A percentile compares a stretch with the other conserved stretches of the same genome.
Evolutionary conservation across 129 eudicot species (phyloP).

Genomic region (Flaveria bidentis): DNA sequence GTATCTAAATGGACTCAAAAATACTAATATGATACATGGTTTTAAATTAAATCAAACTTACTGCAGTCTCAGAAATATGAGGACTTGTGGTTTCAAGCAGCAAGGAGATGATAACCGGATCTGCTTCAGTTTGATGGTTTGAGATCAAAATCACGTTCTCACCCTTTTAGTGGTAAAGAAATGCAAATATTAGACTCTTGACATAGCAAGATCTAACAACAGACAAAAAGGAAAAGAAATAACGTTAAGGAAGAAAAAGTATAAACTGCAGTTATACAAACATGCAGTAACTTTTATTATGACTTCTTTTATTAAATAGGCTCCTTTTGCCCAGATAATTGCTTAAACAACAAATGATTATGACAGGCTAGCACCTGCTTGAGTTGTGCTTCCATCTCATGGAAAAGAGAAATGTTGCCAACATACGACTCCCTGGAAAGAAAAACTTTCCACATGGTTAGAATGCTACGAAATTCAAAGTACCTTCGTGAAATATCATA

Average conservation of each 20-base stretch:
- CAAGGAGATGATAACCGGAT: slow-evolving; percentile 87
- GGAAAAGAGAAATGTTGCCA: slow-evolving; percentile 71
- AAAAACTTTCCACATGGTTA: slow-evolving; percentile 14
- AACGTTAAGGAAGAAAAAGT: neutral
- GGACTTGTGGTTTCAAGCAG: slow-evolving; percentile 77
- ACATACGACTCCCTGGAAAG: slow-evolving; percentile 73
- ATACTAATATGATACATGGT: slow-evolving; percentile 1
- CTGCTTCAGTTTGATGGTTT: slow-evolving; percentile 99
- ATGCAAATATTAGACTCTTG: slow-evolving; percentile 31
- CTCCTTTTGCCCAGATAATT: neutral
- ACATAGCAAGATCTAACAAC: slow-evolving; percentile 21
- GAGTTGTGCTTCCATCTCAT: slow-evolving; percentile 72
- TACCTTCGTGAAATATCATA: neutral
- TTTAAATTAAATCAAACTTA: slow-evolving; percentile 25
- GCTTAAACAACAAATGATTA: neutral
- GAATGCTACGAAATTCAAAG: slow-evolving; percentile 3
- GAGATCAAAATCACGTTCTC: slow-evolving; percentile 84
- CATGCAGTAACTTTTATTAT: neutral
- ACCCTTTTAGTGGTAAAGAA: slow-evolving; percentile 49
- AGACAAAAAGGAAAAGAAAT: slow-evolving; percentile 9
- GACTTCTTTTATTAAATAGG: neutral
- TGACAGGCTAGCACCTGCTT: slow-evolving; percentile 50
- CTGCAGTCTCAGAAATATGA: slow-evolving; percentile 69
- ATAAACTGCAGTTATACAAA: neutral
- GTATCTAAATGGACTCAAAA: slow-evolving; percentile 15